phyloP scores from a whole-genome alignment of 208 protist species.

The Leishmania major region DNA sequence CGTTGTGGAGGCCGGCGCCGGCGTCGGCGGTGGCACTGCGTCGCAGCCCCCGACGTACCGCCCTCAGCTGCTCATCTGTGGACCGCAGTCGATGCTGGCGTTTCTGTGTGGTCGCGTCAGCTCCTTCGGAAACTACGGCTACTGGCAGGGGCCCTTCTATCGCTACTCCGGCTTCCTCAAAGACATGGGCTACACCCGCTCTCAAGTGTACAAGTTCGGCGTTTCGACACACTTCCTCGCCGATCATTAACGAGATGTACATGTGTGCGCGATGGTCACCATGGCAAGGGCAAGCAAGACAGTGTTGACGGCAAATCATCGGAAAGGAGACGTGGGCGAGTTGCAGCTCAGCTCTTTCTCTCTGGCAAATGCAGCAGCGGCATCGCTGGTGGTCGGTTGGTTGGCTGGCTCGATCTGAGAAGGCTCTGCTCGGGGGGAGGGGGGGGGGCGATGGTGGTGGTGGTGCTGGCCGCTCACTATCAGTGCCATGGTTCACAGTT shows the following conservation, averaged over 20 bases:
- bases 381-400: neutral
- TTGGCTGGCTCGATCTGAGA: neutral
- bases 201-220: slow-evolving; percentile 91
- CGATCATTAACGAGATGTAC: slow-evolving; percentile 43
- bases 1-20: neutral
- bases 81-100: slow-evolving; percentile 74
- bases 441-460: neutral
- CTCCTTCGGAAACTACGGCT: slow-evolving; percentile 58
- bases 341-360: neutral
- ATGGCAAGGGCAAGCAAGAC: neutral
- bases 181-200: slow-evolving; percentile 83
- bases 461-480: neutral
- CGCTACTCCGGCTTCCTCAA: slow-evolving; percentile 80
- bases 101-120: slow-evolving; percentile 76
- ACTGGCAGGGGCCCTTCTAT: slow-evolving; percentile 81
- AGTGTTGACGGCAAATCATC: neutral
- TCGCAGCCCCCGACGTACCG: slow-evolving; percentile 22
- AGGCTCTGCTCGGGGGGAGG: neutral
- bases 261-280: neutral
- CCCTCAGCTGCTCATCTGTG: slow-evolving; percentile 77
- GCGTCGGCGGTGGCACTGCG: neutral
- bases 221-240: slow-evolving; percentile 82
- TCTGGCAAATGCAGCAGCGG: neutral
- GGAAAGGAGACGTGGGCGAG: neutral
- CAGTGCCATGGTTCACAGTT: neutral